These are phyloP conservation scores for Physaria fendleri DNA, from an alignment of 345 rosid species.

Conservation along the genomic window DNA sequence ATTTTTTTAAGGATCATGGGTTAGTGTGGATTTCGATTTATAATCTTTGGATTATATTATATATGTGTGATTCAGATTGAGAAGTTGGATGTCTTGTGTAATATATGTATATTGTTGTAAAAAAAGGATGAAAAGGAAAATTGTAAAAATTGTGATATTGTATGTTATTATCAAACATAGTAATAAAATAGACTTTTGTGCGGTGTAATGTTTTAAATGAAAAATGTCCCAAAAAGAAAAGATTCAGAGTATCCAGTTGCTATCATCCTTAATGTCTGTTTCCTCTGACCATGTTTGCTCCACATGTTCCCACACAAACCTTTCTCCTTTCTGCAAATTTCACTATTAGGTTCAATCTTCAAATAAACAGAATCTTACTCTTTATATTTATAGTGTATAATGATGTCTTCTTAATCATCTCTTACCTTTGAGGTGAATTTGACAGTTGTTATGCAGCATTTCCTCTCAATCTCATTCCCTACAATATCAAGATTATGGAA, in stretches of 20 bases:
- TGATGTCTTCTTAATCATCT: too few species aligned
- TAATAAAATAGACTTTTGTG: too few species aligned
- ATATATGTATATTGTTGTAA: background rate
- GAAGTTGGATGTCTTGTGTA: background rate
- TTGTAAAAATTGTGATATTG: background rate
- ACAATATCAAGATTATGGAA: too few species aligned
- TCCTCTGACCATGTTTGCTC: slow-evolving; percentile 70
- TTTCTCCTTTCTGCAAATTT: slow-evolving; percentile 36
- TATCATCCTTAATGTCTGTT: slow-evolving; percentile 36
- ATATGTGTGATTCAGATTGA: background rate
- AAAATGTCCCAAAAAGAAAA: too few species aligned
- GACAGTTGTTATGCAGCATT: slow-evolving; percentile 49
- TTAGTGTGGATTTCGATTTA: background rate
- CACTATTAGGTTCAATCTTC: background rate
- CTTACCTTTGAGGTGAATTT: slow-evolving; percentile 52
- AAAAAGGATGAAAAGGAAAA: background rate
- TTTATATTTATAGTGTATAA: too few species aligned
- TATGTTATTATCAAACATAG: background rate
- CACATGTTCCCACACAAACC: slow-evolving; percentile 50
- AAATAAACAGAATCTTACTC: too few species aligned
- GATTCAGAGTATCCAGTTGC: slow-evolving; percentile 37
- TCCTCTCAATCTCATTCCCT: slow-evolving; percentile 58
- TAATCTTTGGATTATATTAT: background rate
- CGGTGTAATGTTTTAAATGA: too few species aligned
- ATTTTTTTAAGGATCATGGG: background rate